These are phyloP conservation scores for Naganishia sp. DNA, from an alignment of 1,284 basidiomycete genomes.

Conservation along the genomic window DNA sequence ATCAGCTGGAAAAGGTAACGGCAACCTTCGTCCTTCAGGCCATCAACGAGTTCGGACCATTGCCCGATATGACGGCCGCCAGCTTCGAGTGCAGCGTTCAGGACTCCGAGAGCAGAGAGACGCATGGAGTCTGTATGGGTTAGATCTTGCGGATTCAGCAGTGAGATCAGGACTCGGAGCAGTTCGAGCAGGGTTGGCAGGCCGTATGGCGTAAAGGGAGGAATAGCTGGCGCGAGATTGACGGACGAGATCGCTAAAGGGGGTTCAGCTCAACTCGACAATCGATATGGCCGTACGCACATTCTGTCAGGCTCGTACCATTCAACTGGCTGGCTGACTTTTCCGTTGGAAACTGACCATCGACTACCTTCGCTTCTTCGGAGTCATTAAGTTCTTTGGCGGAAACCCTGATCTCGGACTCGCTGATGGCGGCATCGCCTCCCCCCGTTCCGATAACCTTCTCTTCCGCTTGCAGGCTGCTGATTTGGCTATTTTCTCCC, in stretches of 20 bases:
- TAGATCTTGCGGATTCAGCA: slow-evolving; percentile 90
- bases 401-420: background rate
- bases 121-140: slow-evolving; percentile 96
- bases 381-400: background rate
- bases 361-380: background rate
- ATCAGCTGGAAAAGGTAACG: slow-evolving; percentile 90
- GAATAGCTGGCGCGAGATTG: background rate
- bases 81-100: slow-evolving; percentile 87
- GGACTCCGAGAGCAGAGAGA: slow-evolving; percentile 79
- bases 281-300: background rate
- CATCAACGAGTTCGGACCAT: slow-evolving; percentile 57
- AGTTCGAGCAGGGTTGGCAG: slow-evolving; percentile 91
- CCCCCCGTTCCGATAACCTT: slow-evolving; percentile 21
- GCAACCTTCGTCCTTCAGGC: slow-evolving; percentile 75
- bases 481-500: slow-evolving; percentile 56
- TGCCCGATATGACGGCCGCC: slow-evolving; percentile 72
- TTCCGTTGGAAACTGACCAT: background rate
- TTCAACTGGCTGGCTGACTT: background rate
- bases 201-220: slow-evolving; percentile 63
- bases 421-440: slow-evolving; percentile 14
- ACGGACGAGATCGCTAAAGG: slow-evolving; percentile 2
- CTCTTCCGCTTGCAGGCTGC: slow-evolving; percentile 31
- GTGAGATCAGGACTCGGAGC: slow-evolving; percentile 88
- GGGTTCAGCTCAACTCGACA: background rate
- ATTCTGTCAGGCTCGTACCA: background rate